These are phyloP conservation scores for Cryoendolithus antarcticus DNA, from an alignment of 2,329 filamentous ascomycete species.

Conservation along the genomic window DNA sequence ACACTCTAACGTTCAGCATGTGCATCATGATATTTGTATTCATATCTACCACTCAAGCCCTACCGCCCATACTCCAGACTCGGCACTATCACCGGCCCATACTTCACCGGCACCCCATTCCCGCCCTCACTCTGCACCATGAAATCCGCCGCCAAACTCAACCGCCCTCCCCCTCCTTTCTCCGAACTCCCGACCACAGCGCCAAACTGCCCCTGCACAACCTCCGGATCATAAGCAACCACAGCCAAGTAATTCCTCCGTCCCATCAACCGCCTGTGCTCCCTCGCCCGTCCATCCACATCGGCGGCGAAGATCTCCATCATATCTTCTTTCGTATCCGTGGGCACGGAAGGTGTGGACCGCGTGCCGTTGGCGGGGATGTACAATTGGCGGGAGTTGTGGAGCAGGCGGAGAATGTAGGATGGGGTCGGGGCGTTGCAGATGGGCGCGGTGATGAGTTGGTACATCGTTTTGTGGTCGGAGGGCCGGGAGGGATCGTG, in stretches of 20 bases:
- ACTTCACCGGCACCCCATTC: constrained; percentile 78
- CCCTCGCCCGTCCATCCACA: constrained; percentile 67
- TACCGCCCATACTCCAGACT: constrained; percentile 42
- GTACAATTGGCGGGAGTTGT: constrained; percentile 87
- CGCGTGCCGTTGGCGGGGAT: constrained; percentile 77
- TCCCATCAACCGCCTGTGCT: constrained; percentile 86
- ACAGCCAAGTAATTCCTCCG: constrained; percentile 85
- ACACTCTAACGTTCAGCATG: too few relatives aligned
- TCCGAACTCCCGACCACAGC: constrained; percentile 14
- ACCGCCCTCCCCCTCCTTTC: constrained; percentile 30
- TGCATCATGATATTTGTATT: too few relatives aligned
- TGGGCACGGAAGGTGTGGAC: constrained; percentile 40
- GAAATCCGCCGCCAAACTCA: constrained; percentile 90
- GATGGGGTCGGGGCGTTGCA: constrained; percentile 75
- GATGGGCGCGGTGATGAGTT: constrained; percentile 84
- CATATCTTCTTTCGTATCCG: constrained; percentile 98
- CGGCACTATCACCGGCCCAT: constrained; percentile 90
- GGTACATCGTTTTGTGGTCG: constrained; percentile 99
- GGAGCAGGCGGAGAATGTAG: constrained; percentile 88
- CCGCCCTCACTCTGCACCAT: constrained; percentile 86
- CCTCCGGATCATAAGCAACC: constrained; percentile 86
- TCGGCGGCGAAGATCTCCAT: constrained; percentile 99
- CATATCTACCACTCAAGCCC: too few relatives aligned
- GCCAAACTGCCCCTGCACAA: constrained; percentile 37
- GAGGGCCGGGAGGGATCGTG: constrained; percentile 85